These are phyloP conservation scores for Tephrocybe rancida DNA, from an alignment of 768 basidiomycete species.

Conservation along the genomic window DNA sequence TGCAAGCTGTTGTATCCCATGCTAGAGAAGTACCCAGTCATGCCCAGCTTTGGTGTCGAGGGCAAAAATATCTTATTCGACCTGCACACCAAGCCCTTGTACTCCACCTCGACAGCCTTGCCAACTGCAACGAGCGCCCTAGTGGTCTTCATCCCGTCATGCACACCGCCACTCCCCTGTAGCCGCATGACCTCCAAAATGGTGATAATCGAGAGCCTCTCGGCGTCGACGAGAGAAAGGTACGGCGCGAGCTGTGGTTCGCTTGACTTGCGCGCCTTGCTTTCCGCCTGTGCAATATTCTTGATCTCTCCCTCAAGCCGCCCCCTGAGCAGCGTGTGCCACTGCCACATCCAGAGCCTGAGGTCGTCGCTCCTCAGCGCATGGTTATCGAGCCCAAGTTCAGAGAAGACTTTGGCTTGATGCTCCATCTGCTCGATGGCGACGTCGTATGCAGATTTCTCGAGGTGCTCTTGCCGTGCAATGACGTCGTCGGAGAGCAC, in stretches of 20 bases:
- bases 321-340: conserved; percentile 65
- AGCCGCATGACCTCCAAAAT: conserved; percentile 89
- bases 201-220: conserved; percentile 84
- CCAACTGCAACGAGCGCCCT: conserved; percentile 81
- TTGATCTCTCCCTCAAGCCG: conserved; percentile 55
- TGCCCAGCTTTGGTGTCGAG: conserved; percentile 24
- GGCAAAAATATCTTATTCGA: conserved; percentile 59
- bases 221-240: conserved; percentile 70
- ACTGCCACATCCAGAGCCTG: conserved; percentile 84
- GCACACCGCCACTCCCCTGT: conserved; percentile 74
- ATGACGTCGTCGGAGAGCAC: conserved; percentile 68
- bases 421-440: conserved; percentile 72
- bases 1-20: conserved; percentile 64
- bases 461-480: conserved; percentile 79
- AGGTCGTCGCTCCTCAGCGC: conserved; percentile 52
- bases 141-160: conserved; percentile 87
- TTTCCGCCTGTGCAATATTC: conserved; percentile 42
- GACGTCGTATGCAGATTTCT: conserved; percentile 85
- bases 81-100: conserved; percentile 81
- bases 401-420: conserved; percentile 58
- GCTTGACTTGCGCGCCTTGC: neutral
- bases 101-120: conserved; percentile 85
- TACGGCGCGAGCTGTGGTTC: conserved; percentile 58
- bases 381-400: conserved; percentile 54
- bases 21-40: conserved; percentile 54